Evolutionary conservation across 345 rosid species (phyloP).

Genomic region (Acer saccharum): DNA sequence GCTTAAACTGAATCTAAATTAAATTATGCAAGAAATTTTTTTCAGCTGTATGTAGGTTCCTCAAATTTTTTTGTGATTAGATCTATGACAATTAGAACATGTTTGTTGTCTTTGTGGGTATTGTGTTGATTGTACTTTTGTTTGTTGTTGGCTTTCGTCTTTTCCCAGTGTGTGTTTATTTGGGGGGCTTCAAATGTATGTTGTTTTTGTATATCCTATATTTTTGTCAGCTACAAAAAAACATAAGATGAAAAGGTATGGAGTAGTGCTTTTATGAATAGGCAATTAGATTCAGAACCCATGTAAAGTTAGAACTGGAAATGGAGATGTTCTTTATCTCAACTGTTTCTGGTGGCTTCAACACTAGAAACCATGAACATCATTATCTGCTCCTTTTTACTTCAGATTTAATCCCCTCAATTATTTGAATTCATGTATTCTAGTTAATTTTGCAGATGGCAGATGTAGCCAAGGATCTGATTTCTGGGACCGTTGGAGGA

Average conservation of each 20-base stretch:
- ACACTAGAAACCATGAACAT: not conserved
- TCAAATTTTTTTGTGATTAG: not conserved
- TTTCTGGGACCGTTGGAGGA: conserved; percentile 94
- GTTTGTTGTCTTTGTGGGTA: not conserved
- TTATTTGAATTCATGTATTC: conserved; percentile 7
- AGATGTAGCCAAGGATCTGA: conserved; percentile 82
- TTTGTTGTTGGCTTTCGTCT: not conserved
- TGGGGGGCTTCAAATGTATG: not conserved
- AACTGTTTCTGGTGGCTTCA: not conserved
- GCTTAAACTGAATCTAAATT: not conserved
- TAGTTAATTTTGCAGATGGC: conserved; percentile 63
- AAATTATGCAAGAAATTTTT: not conserved
- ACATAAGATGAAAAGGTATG: not conserved
- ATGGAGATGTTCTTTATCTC: not conserved
- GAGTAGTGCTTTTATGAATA: not conserved
- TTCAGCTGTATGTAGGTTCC: not conserved
- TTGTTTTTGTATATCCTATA: not conserved
- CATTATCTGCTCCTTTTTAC: not conserved
- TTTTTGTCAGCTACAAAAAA: not conserved
- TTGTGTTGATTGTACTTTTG: not conserved
- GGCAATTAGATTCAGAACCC: not conserved
- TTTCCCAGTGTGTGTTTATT: too few species aligned
- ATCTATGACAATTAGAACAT: not conserved
- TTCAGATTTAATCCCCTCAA: not conserved
- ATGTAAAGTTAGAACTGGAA: not conserved